Evolutionary conservation across 208 protist species (phyloP).

Genomic region (Wallacemonas sp.): DNA sequence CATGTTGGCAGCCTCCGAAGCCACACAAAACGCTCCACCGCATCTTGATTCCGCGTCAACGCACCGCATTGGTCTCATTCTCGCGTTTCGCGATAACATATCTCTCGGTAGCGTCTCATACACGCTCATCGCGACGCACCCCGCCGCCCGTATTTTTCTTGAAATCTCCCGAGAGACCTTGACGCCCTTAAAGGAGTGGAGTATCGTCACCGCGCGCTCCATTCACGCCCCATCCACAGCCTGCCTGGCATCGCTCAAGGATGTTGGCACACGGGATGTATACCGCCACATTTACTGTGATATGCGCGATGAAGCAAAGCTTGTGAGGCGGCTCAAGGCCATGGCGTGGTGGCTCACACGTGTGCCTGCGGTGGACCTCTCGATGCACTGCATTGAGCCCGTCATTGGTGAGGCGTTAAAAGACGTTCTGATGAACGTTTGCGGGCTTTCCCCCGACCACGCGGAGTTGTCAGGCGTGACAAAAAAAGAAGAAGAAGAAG

Average conservation of each 20-base stretch:
- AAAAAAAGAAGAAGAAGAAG: too few relatives aligned
- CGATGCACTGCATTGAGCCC: neutral
- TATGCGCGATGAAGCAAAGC: neutral
- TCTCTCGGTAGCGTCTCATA: neutral
- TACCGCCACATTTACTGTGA: constrained; percentile 6
- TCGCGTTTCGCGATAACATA: neutral
- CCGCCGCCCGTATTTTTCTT: neutral
- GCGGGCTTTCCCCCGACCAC: too few relatives aligned
- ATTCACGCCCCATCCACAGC: neutral
- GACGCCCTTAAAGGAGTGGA: neutral
- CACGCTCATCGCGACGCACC: neutral
- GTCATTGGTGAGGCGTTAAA: too few relatives aligned
- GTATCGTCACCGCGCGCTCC: neutral
- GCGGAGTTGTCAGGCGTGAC: too few relatives aligned
- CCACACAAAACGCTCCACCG: neutral
- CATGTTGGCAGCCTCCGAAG: neutral
- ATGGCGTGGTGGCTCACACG: constrained; percentile 2
- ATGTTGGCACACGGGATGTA: neutral
- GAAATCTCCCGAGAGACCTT: neutral
- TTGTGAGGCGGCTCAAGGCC: neutral
- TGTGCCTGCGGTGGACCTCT: neutral
- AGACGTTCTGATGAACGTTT: too few relatives aligned
- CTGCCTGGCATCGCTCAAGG: neutral
- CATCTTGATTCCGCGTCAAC: neutral
- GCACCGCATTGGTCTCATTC: neutral